Conservation (phyloP, 2,329 filamentous ascomycete species). For the Apiospora aurea region DNA sequence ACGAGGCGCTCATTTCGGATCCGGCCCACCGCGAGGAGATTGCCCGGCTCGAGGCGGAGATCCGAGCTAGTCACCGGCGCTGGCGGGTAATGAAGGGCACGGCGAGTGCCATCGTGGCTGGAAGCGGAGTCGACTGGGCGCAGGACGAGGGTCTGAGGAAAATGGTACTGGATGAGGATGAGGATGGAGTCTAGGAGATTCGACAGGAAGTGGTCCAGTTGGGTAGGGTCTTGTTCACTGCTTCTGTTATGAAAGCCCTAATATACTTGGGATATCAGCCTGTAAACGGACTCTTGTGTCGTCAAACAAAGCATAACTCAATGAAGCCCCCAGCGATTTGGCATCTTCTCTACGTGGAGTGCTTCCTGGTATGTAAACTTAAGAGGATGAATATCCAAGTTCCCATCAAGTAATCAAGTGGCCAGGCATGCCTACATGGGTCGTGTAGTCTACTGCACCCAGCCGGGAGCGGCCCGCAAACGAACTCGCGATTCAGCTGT, state of each 20-base stretch:
- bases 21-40: slow-evolving; percentile 62
- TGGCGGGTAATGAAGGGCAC: slow-evolving; percentile 81
- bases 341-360: neutral
- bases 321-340: neutral
- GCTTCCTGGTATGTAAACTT: neutral
- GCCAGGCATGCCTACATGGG: neutral
- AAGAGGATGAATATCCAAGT: neutral
- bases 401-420: neutral
- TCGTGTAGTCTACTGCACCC: neutral
- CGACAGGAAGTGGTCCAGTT: neutral
- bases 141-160: slow-evolving; percentile 70
- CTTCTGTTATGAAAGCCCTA: neutral
- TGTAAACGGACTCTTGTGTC: neutral
- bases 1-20: slow-evolving; percentile 59
- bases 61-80: slow-evolving; percentile 68
- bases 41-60: slow-evolving; percentile 61
- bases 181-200: slow-evolving; percentile 24
- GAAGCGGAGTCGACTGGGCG: slow-evolving; percentile 85
- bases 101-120: slow-evolving; percentile 78
- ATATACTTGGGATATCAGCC: neutral
- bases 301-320: neutral
- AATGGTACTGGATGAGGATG: slow-evolving; percentile 70
- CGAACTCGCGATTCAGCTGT: neutral
- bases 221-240: neutral
- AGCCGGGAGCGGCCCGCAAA: neutral